These are phyloP conservation scores for Canariomyces notabilis DNA, from an alignment of 2,329 filamentous ascomycete genomes.

Conservation along the genomic window DNA sequence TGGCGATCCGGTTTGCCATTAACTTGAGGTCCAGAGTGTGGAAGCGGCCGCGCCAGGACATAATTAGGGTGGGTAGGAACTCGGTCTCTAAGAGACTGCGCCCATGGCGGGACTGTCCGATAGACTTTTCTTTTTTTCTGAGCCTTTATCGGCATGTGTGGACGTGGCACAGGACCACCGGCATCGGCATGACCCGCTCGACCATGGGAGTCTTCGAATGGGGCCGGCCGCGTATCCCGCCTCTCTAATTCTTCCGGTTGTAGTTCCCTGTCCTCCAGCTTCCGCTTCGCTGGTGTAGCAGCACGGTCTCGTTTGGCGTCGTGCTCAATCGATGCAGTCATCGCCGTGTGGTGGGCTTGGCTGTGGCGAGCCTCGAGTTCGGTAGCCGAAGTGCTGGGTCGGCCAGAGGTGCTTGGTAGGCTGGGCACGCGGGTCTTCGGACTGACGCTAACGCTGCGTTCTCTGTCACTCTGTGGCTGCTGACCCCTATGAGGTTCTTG, in stretches of 20 bases:
- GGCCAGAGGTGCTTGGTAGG: constrained; percentile 41
- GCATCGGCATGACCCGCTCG: constrained; percentile 18
- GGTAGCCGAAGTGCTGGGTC: constrained; percentile 23
- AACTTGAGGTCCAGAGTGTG: constrained; percentile 25
- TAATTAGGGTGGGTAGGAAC: constrained; percentile 41
- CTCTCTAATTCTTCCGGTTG: constrained; percentile 48
- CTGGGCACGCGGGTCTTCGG: constrained; percentile 65
- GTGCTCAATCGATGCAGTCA: constrained; percentile 21
- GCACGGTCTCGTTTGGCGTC: constrained; percentile 33
- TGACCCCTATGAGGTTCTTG: constrained; percentile 40
- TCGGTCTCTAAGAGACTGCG: constrained; percentile 37
- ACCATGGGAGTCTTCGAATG: constrained; percentile 44
- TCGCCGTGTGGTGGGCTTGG: constrained; percentile 14
- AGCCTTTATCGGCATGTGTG: constrained; percentile 28
- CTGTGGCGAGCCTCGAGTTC: constrained; percentile 24
- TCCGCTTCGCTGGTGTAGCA: constrained; percentile 42
- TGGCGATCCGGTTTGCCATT: constrained; percentile 37
- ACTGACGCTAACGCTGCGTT: constrained; percentile 68
- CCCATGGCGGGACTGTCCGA: constrained; percentile 44
- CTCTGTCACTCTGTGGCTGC: constrained; percentile 57
- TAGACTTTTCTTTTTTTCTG: constrained; percentile 39
- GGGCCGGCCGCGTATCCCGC: constrained; percentile 43
- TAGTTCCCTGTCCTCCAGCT: constrained; percentile 44
- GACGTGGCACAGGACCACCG: constrained; percentile 27
- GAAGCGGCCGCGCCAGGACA: constrained; percentile 38